A percentile compares a stretch with the other conserved stretches of the same genome.
Conservation (phyloP, 2,329 filamentous ascomycete species). For the Neonectria punicea region DNA sequence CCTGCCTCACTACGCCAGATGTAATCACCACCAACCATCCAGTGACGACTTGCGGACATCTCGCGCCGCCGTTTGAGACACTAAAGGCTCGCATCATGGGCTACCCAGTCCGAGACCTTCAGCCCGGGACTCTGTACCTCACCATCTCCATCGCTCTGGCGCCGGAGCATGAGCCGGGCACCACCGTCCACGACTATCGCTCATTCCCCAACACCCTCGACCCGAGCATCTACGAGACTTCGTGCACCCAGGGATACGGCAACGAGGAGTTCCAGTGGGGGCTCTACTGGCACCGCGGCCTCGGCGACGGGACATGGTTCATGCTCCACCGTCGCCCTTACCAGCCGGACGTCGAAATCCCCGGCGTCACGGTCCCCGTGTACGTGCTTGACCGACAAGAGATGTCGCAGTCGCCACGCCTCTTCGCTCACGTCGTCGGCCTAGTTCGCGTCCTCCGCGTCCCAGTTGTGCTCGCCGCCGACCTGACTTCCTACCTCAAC, state of each 20-base stretch:
- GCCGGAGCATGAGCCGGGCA: constrained; percentile 1
- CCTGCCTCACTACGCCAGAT: background rate
- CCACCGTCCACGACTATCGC: background rate
- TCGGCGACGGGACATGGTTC: constrained; percentile 44
- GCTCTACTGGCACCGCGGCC: constrained; percentile 48
- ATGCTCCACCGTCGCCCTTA: constrained; percentile 21
- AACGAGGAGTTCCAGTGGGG: constrained; percentile 50
- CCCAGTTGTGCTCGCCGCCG: constrained; percentile 26
- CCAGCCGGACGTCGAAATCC: constrained; percentile 16
- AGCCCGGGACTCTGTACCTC: constrained; percentile 41
- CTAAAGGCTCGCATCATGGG: constrained; percentile 27
- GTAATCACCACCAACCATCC: background rate
- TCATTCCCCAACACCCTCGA: constrained; percentile 19
- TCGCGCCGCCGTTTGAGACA: background rate
- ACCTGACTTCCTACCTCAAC: constrained; percentile 46
- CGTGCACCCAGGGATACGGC: constrained; percentile 30
- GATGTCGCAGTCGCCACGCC: constrained; percentile 41
- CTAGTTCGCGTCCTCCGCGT: constrained; percentile 44
- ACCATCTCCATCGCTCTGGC: constrained; percentile 37
- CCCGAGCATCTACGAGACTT: constrained; percentile 33
- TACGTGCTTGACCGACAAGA: constrained; percentile 35
- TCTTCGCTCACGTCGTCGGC: constrained; percentile 44
- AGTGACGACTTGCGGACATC: background rate
- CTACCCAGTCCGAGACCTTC: constrained; percentile 29
- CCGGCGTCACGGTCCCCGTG: constrained; percentile 20